These are phyloP conservation scores for Chaetomidium leptoderma DNA, from an alignment of 495 filamentous ascomycete species.

Conservation along the genomic window DNA sequence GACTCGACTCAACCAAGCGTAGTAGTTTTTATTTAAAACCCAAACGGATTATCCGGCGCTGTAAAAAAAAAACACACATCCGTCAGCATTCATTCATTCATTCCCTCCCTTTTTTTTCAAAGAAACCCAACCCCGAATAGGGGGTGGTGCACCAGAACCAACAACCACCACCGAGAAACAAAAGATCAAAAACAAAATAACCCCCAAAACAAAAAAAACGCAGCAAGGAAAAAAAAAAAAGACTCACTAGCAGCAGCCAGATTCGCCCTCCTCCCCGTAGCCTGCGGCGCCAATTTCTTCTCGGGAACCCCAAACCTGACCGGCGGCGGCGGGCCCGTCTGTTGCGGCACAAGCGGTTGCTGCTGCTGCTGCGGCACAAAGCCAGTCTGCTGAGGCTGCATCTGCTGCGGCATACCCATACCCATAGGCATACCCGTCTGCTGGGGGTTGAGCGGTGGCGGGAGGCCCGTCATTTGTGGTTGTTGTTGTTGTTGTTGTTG, in stretches of 20 bases:
- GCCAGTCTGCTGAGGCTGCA: constrained; percentile 53
- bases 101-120: too few relatives aligned
- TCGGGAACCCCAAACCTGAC: constrained; percentile 78
- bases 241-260: constrained; percentile 93
- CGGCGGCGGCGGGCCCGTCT: constrained; percentile 89
- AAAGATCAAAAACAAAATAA: too few relatives aligned
- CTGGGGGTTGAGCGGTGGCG: constrained; percentile 50
- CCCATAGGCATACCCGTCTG: constrained; percentile 43
- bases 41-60: constrained; percentile 30
- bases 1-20: neutral
- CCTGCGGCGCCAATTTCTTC: constrained; percentile 80
- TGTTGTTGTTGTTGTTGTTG: constrained; percentile 56
- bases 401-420: constrained; percentile 55
- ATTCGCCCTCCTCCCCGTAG: constrained; percentile 86
- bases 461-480: constrained; percentile 50
- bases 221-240: constrained; percentile 17
- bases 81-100: constrained; percentile 6
- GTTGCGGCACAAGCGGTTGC: constrained; percentile 68
- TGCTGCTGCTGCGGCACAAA: constrained; percentile 30
- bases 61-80: neutral
- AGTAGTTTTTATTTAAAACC: constrained; percentile 14
- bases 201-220: neutral
- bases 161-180: too few relatives aligned
- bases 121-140: too few relatives aligned
- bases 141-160: too few relatives aligned